phyloP scores from a whole-genome alignment of 352 stramenopile genomes.

The Phytophthora brassicae region DNA sequence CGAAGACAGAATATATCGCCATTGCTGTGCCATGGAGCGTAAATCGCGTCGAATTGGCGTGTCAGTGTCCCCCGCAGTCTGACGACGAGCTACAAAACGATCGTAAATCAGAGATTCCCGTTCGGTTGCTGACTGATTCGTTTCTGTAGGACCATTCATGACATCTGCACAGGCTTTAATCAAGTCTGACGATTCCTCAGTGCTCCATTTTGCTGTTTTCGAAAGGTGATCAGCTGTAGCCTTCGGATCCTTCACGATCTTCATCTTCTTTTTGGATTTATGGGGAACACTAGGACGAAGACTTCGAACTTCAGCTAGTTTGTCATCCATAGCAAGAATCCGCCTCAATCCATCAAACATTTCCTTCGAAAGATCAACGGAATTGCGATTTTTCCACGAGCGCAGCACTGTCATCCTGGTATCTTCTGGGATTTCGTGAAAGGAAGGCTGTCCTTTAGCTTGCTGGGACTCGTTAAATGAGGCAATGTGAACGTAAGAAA shows the following conservation, averaged over 20 bases:
- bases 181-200: conserved; percentile 38
- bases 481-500: conserved; percentile 36
- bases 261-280: conserved; percentile 19
- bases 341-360: conserved; percentile 36
- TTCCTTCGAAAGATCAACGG: conserved; percentile 37
- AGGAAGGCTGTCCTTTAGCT: conserved; percentile 28
- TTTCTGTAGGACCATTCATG: conserved; percentile 30
- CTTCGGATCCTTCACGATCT: conserved; percentile 1
- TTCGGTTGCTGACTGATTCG: conserved; percentile 25
- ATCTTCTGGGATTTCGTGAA: conserved; percentile 29
- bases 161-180: conserved; percentile 45
- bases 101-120: conserved; percentile 41
- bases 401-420: conserved; percentile 30
- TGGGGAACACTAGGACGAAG: conserved; percentile 15
- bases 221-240: conserved; percentile 10
- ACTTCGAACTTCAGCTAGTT: conserved; percentile 21
- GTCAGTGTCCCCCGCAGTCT: conserved; percentile 26
- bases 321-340: conserved; percentile 38
- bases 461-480: conserved; percentile 40
- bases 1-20: conserved; percentile 40
- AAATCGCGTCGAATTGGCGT: conserved; percentile 27
- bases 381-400: conserved; percentile 46
- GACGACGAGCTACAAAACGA: conserved; percentile 32
- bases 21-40: conserved; percentile 39
- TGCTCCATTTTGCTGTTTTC: conserved; percentile 35